phyloP scores from a whole-genome alignment of 345 rosid genomes.

The Euclidium syriacum region DNA sequence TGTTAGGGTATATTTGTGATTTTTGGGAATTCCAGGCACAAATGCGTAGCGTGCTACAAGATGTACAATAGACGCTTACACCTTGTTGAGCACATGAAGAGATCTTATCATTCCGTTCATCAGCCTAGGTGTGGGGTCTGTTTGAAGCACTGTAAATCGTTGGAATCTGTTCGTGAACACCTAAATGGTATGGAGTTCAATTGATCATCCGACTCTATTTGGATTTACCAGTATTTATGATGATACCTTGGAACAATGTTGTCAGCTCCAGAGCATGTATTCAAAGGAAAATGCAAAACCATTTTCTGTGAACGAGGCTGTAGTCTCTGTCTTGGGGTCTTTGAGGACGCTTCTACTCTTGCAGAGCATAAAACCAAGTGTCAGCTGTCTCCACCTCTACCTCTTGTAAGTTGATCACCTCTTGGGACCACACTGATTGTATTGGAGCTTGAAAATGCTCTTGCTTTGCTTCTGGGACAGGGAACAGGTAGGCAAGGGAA shows the following conservation, averaged over 20 bases:
- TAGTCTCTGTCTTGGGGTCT: slow-evolving; percentile 48
- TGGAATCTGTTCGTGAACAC: slow-evolving; percentile 68
- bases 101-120: slow-evolving; percentile 62
- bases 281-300: slow-evolving; percentile 41
- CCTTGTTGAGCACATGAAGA: slow-evolving; percentile 81
- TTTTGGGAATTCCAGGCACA: slow-evolving; percentile 42
- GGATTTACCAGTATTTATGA: not conserved
- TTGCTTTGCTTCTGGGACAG: slow-evolving; percentile 4
- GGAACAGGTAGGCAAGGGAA: slow-evolving; percentile 16
- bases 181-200: slow-evolving; percentile 38
- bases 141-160: slow-evolving; percentile 65
- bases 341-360: slow-evolving; percentile 36
- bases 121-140: slow-evolving; percentile 66
- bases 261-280: slow-evolving; percentile 37
- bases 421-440: not conserved
- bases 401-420: slow-evolving; percentile 42
- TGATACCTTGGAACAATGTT: not conserved
- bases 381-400: slow-evolving; percentile 38
- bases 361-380: slow-evolving; percentile 44
- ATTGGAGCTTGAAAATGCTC: too few relatives aligned
- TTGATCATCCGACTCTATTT: not conserved
- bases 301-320: slow-evolving; percentile 54
- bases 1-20: not conserved
- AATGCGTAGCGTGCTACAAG: slow-evolving; percentile 67
- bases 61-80: slow-evolving; percentile 64